Base-by-base conservation (phyloP, 176 grass and related monocot genomes). In the Poa annua region DNA sequence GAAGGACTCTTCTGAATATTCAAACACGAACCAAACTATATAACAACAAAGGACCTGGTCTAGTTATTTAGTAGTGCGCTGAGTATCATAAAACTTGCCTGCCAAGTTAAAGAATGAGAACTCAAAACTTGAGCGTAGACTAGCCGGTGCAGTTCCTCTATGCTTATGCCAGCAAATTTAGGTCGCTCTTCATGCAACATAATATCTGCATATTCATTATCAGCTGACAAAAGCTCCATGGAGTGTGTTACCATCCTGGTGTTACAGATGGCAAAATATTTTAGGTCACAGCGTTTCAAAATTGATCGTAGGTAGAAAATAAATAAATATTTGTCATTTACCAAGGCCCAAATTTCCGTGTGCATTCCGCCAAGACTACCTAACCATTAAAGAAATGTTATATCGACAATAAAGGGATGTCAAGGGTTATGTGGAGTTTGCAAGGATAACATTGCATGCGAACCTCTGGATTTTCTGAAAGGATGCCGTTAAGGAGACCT, bases 91-190 rank as follows among this genome's bases (percentile, higher is more conserved):
- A 74, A 89, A 93, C 83, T 88, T 79, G 95, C 96, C 90, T 95
- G 96, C 92, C 96, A 98, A 66, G 96, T 98, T 76, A 88, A 83
- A 90, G 96, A 81, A 91, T 98, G 96, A 87, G 91, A 98, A 77
- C 89, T 88, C 78, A 98, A 90, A 81, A 94, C 83, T 92, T 95
- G 96, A 64, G 92, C 92, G 44, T 98, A 98, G 19, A 91, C 91
- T 86, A 98, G 89, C 77, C 91, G 84, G 59, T 98, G 91, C 41
- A 98, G 88, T 85, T 98, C 96, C 76, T 92, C 92, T 72, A 98
- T 92, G 78, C 87, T 95, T 77, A 94, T 84, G 88, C 91, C 87
- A 14, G 92, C 92, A 61, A 95, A 83, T 79, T 90, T 90, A 86
- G 92, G 92, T 4, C 85, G 75, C 65, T 92, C 89, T 86, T 98